phyloP scores from a whole-genome alignment of 2,329 filamentous ascomycete species.

The Colletotrichum noveboracense region DNA sequence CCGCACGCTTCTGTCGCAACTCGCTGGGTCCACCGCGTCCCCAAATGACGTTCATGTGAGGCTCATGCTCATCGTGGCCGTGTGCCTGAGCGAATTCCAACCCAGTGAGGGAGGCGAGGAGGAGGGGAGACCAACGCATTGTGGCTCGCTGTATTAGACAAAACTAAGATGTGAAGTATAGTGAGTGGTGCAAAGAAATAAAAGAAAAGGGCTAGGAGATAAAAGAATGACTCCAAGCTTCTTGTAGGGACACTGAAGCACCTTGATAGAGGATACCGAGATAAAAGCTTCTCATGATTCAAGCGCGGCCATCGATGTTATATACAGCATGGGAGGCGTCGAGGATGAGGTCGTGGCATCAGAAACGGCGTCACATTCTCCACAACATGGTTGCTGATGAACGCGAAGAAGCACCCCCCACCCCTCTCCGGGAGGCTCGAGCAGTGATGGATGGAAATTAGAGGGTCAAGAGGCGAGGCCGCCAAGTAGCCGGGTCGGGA shows the following conservation, averaged over 20 bases:
- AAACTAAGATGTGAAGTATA: not conserved
- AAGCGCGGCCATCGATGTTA: not conserved
- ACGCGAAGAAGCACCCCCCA: not conserved
- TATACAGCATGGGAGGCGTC: slow-evolving; percentile 2
- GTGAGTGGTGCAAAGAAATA: not conserved
- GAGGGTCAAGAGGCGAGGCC: not conserved
- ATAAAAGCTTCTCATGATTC: not conserved
- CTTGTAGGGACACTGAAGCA: not conserved
- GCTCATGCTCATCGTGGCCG: slow-evolving; percentile 26
- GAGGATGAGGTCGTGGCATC: not conserved
- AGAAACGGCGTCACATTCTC: slow-evolving; percentile 1
- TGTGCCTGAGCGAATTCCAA: slow-evolving; percentile 29
- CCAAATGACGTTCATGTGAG: slow-evolving; percentile 17
- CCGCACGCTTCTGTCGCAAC: not conserved
- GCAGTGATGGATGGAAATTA: slow-evolving; percentile 1
- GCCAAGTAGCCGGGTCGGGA: not conserved
- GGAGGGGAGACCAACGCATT: slow-evolving; percentile 29
- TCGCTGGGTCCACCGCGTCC: not conserved
- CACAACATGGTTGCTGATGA: not conserved
- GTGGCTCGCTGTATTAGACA: not conserved
- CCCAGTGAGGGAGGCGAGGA: slow-evolving; percentile 29
- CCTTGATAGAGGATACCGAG: not conserved
- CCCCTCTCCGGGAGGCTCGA: not conserved
- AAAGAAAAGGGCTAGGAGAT: not conserved
- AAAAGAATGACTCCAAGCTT: not conserved